These are phyloP conservation scores for Cerioporus squamosus DNA, from an alignment of 1,284 basidiomycete species.

Conservation along the genomic window DNA sequence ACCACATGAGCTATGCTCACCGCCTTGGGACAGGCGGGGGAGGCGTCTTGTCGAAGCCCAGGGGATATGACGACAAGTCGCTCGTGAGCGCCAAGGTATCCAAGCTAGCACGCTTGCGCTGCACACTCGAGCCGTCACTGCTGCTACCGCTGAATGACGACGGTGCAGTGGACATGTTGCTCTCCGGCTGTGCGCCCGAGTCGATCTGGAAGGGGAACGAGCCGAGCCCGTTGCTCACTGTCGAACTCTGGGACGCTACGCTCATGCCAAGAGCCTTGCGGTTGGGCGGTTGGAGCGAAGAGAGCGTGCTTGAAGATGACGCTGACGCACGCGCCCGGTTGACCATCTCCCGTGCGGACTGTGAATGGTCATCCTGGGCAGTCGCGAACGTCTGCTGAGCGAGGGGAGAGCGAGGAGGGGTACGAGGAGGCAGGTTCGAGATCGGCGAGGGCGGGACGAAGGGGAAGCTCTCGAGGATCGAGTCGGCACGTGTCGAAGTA, in stretches of 20 bases:
- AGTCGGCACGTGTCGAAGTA: constrained; percentile 73
- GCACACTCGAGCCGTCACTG: constrained; percentile 27
- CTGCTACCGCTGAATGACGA: constrained; percentile 27
- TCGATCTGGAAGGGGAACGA: constrained; percentile 87
- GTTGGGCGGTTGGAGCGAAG: constrained; percentile 38
- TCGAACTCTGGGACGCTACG: constrained; percentile 71
- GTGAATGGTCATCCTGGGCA: constrained; percentile 17
- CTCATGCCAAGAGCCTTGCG: constrained; percentile 68
- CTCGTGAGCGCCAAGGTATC: constrained; percentile 81
- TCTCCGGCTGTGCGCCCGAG: constrained; percentile 33
- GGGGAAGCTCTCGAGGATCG: constrained; percentile 82
- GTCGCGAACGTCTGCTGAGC: constrained; percentile 55
- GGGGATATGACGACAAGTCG: constrained; percentile 78
- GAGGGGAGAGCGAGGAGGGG: constrained; percentile 74
- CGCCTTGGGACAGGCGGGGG: constrained; percentile 26
- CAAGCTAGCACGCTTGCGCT: constrained; percentile 72
- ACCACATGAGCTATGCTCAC: constrained; percentile 19
- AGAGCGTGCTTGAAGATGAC: constrained; percentile 15
- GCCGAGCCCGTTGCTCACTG: constrained; percentile 72
- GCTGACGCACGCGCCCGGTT: constrained; percentile 26
- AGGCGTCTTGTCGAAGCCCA: constrained; percentile 56
- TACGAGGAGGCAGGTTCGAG: constrained; percentile 72
- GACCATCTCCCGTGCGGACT: constrained; percentile 34
- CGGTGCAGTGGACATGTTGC: constrained; percentile 18
- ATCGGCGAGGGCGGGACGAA: constrained; percentile 86